A percentile compares a stretch with the other conserved stretches of the same genome.
phyloP scores from a whole-genome alignment of 1,284 basidiomycete species.

The Cerrena zonata region DNA sequence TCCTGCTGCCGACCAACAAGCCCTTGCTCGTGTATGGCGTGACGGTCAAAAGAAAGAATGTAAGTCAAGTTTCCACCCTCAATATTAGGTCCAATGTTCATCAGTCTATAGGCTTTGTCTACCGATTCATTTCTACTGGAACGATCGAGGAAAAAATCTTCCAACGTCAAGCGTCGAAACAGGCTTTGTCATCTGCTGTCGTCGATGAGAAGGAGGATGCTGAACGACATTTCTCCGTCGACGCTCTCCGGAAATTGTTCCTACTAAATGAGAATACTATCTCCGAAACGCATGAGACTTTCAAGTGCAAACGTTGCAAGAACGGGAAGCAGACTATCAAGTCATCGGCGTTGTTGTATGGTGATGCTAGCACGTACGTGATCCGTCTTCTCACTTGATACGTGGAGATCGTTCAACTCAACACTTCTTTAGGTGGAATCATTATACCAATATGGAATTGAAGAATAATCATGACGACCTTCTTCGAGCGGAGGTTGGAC shows the following conservation, averaged over 20 bases:
- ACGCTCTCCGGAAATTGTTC: conserved; percentile 88
- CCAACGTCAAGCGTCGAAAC: conserved; percentile 92
- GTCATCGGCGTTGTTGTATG: conserved; percentile 84
- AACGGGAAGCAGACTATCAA: conserved; percentile 83
- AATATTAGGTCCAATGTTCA: neutral
- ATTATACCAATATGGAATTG: conserved; percentile 85
- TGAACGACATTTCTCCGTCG: conserved; percentile 91
- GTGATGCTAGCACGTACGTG: conserved; percentile 93
- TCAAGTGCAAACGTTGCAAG: conserved; percentile 95
- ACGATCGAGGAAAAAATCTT: conserved; percentile 99
- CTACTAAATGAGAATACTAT: conserved; percentile 82
- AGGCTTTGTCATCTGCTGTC: conserved; percentile 92
- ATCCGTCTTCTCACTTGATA: neutral
- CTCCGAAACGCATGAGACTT: conserved; percentile 94
- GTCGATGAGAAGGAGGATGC: conserved; percentile 96
- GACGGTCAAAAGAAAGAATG: conserved; percentile 99
- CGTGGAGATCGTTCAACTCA: too few relatives aligned
- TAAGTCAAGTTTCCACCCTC: conserved; percentile 31
- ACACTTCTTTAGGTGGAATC: conserved; percentile 78
- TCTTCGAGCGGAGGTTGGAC: conserved; percentile 81
- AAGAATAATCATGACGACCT: conserved; percentile 93
- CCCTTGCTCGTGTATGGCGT: conserved; percentile 96
- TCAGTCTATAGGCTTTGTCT: conserved; percentile 77
- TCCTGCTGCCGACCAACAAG: conserved; percentile 96
- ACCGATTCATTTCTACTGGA: conserved; percentile 95